Percentiles rank a stretch among this genome's conserved stretches.
These are phyloP conservation scores for Amanita molliuscula DNA, from an alignment of 768 basidiomycete genomes.

Conservation along the genomic window DNA sequence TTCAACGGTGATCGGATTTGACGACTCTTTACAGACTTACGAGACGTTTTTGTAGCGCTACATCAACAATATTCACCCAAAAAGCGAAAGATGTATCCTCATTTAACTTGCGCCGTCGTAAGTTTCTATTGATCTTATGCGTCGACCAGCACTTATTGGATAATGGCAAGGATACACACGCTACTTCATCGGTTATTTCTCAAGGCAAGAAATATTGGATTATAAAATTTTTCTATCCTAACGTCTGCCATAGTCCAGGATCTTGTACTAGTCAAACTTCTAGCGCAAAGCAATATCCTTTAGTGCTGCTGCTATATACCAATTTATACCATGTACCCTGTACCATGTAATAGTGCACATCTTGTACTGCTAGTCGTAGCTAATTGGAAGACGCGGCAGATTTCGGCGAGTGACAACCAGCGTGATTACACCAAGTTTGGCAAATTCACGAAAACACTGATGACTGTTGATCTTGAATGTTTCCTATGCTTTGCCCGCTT, in stretches of 20 bases:
- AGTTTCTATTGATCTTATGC: constrained; percentile 14
- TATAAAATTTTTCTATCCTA: not conserved
- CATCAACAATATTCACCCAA: constrained; percentile 40
- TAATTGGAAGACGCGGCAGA: no score
- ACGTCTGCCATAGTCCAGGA: constrained; percentile 20
- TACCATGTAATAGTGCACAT: not conserved
- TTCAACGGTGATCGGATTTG: not conserved
- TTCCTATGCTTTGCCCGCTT: no score
- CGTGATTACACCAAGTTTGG: no score
- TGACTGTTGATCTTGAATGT: no score
- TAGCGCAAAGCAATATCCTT: constrained; percentile 23
- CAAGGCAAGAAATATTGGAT: constrained; percentile 27
- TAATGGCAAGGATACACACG: constrained; percentile 29
- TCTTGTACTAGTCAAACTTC: constrained; percentile 23
- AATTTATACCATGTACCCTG: not conserved
- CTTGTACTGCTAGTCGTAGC: not conserved
- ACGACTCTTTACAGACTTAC: constrained; percentile 28
- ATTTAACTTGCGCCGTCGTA: constrained; percentile 51
- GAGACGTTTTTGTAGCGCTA: constrained; percentile 37
- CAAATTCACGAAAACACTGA: no score
- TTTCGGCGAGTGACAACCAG: no score
- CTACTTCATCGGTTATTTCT: constrained; percentile 35
- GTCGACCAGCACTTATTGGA: constrained; percentile 10
- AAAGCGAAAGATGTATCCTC: constrained; percentile 37
- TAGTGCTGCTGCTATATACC: constrained; percentile 10